A percentile compares a stretch with the other conserved stretches of the same genome.
Conservation (phyloP, 2,329 filamentous ascomycete species). For the Polychaeton citri region DNA sequence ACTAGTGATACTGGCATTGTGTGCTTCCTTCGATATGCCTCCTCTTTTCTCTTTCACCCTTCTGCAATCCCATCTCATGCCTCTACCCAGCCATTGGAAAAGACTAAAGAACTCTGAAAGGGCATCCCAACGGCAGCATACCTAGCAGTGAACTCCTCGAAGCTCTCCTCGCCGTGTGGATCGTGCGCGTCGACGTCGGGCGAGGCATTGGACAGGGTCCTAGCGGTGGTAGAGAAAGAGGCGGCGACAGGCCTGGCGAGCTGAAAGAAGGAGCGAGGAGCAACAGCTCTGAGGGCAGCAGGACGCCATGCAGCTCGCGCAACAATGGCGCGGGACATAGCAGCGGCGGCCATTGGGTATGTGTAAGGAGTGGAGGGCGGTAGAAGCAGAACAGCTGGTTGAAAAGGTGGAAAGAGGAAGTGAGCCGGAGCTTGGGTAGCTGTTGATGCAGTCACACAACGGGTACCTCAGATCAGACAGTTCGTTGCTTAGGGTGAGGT, state of each 20-base stretch:
- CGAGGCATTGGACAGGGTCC: constrained; percentile 9
- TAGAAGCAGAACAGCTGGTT: too few relatives aligned
- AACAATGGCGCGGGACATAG: constrained; percentile 17
- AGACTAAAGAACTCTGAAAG: too few relatives aligned
- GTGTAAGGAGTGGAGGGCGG: constrained; percentile 6
- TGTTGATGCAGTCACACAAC: too few relatives aligned
- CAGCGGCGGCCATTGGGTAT: constrained; percentile 2
- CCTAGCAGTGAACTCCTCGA: constrained; percentile 97
- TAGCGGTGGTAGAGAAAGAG: constrained; percentile 40
- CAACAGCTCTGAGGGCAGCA: constrained; percentile 10
- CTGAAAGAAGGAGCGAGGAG: constrained; percentile 12
- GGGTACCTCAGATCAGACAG: too few relatives aligned
- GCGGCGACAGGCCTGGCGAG: constrained; percentile 15
- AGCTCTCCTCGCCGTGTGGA: constrained; percentile 83
- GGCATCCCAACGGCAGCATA: too few relatives aligned
- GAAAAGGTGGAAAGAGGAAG: too few relatives aligned
- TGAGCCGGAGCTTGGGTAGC: too few relatives aligned
- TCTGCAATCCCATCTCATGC: too few relatives aligned
- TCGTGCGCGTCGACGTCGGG: constrained; percentile 27
- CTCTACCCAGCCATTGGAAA: too few relatives aligned
- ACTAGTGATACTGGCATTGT: too few relatives aligned
- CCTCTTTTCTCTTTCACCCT: not conserved
- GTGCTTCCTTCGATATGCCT: too few relatives aligned
- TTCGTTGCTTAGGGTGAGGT: not conserved
- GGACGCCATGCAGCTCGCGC: constrained; percentile 13